phyloP scores from a whole-genome alignment of 305 asterid species.

The Fraxinus baroniana region DNA sequence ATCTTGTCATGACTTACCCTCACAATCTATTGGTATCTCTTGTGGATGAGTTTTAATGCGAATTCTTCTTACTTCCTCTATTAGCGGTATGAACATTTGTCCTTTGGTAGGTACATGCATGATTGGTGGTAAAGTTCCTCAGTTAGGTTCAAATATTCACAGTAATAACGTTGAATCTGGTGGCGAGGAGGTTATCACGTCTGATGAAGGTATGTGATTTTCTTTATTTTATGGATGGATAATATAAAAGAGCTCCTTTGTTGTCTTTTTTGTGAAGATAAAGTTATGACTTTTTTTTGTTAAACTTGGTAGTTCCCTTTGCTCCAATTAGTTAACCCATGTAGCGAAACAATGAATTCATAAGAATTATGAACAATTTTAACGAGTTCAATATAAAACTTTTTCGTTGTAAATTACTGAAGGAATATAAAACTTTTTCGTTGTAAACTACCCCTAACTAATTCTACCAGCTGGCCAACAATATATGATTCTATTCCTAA shows the following conservation, averaged over 20 bases:
- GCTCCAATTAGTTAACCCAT: background rate
- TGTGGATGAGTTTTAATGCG: background rate
- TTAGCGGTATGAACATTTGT: background rate
- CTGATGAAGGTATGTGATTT: slow-evolving; percentile 26
- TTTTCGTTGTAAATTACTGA: background rate
- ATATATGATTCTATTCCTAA: no score
- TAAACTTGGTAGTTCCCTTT: background rate
- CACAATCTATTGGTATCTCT: slow-evolving; percentile 37
- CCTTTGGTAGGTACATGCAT: slow-evolving; percentile 29
- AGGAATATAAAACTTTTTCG: no score
- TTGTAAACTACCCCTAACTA: no score
- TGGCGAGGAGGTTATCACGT: slow-evolving; percentile 9
- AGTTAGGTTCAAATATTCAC: background rate
- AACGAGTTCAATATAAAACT: background rate
- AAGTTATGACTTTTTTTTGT: background rate
- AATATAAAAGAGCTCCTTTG: background rate
- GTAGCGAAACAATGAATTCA: background rate
- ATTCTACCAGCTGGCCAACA: no score
- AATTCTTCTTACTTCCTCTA: background rate
- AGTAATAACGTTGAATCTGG: slow-evolving; percentile 9
- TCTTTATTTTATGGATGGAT: slow-evolving; percentile 1
- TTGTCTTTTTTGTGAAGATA: background rate
- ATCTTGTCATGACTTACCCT: slow-evolving; percentile 23
- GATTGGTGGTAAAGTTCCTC: slow-evolving; percentile 11
- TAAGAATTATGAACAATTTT: background rate